Evolutionary conservation across 768 basidiomycete species (phyloP).

Genomic region (Leucocoprinus birnbaumii): DNA sequence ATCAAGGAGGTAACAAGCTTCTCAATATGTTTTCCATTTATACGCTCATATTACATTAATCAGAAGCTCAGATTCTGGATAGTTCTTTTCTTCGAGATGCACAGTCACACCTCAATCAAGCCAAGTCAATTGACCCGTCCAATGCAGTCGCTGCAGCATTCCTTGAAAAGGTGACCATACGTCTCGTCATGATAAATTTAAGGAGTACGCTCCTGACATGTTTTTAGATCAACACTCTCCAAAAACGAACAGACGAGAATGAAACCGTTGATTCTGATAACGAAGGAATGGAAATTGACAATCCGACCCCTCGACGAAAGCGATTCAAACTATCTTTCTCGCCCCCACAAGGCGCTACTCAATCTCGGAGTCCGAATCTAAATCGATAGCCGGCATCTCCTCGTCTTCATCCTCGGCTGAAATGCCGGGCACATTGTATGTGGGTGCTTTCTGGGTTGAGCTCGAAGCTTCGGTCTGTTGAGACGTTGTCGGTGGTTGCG

Average conservation of each 20-base stretch:
- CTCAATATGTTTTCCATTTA: not conserved
- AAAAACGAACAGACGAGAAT: conserved; percentile 16
- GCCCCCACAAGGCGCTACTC: conserved; percentile 23
- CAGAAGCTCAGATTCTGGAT: conserved; percentile 22
- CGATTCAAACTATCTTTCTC: conserved; percentile 19
- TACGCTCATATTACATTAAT: not conserved
- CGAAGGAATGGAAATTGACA: conserved; percentile 21
- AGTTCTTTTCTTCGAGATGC: conserved; percentile 46
- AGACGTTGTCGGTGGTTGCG: not conserved
- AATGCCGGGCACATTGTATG: not conserved
- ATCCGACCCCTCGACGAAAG: conserved; percentile 28
- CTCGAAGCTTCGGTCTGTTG: not conserved
- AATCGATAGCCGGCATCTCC: conserved; percentile 72
- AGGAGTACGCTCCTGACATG: not conserved
- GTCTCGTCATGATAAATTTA: not conserved
- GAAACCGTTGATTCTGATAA: conserved; percentile 16
- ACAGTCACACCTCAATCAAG: conserved; percentile 63
- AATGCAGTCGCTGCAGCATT: conserved; percentile 53
- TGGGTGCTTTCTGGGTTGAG: not conserved
- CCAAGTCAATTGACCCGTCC: conserved; percentile 54
- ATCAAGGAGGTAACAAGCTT: conserved; percentile 14
- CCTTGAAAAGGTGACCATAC: conserved; percentile 42
- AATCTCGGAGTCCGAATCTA: conserved; percentile 77
- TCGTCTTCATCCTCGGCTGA: conserved; percentile 58
- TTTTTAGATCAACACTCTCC: conserved; percentile 3